phyloP scores from a whole-genome alignment of 805 yeast genomes.

The Nakazawaea siamensis region DNA sequence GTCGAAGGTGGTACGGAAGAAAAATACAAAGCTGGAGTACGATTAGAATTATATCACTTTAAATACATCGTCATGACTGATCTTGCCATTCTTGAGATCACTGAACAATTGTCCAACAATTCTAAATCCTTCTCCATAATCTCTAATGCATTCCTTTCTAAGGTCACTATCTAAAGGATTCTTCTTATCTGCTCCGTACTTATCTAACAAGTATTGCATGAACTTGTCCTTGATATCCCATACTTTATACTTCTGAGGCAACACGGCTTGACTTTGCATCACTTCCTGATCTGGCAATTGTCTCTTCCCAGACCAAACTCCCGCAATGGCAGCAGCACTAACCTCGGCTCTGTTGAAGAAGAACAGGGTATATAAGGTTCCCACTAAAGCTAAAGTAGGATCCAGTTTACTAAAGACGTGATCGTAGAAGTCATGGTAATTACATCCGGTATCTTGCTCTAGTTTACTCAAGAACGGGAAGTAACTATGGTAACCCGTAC shows the following conservation, averaged over 20 bases:
- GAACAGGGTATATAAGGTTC: slow-evolving; percentile 32
- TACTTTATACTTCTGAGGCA: slow-evolving; percentile 21
- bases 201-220: slow-evolving; percentile 16
- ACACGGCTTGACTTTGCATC: slow-evolving; percentile 24
- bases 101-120: slow-evolving; percentile 10
- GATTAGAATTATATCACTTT: slow-evolving; percentile 3
- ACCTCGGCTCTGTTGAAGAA: slow-evolving; percentile 44
- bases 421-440: slow-evolving; percentile 16
- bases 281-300: slow-evolving; percentile 32
- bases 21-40: slow-evolving; percentile 8
- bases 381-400: slow-evolving; percentile 33
- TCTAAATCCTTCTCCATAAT: slow-evolving; percentile 12
- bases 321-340: slow-evolving; percentile 46
- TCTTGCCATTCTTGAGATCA: slow-evolving; percentile 10
- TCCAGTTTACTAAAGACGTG: slow-evolving; percentile 33
- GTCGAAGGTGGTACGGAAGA: slow-evolving; percentile 3
- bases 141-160: slow-evolving; percentile 16
- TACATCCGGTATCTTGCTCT: slow-evolving; percentile 10
- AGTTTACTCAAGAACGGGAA: slow-evolving; percentile 24
- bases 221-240: slow-evolving; percentile 17
- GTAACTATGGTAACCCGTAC: slow-evolving; percentile 38
- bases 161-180: slow-evolving; percentile 20
- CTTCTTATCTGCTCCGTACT: slow-evolving; percentile 17
- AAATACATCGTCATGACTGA: slow-evolving; percentile 14
- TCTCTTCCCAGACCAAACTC: slow-evolving; percentile 40